Conservation (phyloP, 164 flowering plant species). For the Tetrastigma voinierianum region DNA sequence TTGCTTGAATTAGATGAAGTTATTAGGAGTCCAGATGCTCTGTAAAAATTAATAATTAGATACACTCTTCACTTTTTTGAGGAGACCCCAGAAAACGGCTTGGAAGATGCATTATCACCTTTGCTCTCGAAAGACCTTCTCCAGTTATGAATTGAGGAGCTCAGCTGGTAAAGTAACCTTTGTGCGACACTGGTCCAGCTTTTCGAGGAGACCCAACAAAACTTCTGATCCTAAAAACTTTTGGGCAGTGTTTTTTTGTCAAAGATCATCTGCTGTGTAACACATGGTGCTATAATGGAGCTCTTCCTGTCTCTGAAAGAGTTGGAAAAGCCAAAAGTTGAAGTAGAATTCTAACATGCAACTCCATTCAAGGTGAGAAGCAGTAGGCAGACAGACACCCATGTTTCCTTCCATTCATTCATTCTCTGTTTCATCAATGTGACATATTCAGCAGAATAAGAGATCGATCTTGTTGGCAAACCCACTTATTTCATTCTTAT, state of each 20-base stretch:
- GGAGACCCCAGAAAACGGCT: slow-evolving; percentile 8
- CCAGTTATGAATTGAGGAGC: too few relatives aligned
- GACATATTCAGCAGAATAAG: neutral
- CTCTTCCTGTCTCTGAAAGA: neutral
- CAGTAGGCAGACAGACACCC: neutral
- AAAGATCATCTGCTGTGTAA: neutral
- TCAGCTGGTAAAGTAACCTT: too few relatives aligned
- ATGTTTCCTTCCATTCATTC: neutral
- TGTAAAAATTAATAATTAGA: neutral
- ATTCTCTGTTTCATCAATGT: neutral
- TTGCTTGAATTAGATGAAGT: slow-evolving; percentile 11
- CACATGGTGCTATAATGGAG: neutral
- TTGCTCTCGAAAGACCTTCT: neutral
- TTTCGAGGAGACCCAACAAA: too few relatives aligned
- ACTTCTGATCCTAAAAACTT: too few relatives aligned
- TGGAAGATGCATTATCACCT: neutral
- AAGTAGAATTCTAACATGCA: neutral
- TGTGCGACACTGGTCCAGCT: too few relatives aligned
- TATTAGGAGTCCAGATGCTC: slow-evolving; percentile 7
- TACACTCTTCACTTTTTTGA: neutral
- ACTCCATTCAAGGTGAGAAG: neutral
- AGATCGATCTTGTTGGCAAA: neutral
- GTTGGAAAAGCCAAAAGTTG: neutral
- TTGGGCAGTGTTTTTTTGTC: too few relatives aligned
- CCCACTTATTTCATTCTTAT: neutral